Conservation (phyloP, 352 stramenopile species). For the Globisporangium recalcitrans region DNA sequence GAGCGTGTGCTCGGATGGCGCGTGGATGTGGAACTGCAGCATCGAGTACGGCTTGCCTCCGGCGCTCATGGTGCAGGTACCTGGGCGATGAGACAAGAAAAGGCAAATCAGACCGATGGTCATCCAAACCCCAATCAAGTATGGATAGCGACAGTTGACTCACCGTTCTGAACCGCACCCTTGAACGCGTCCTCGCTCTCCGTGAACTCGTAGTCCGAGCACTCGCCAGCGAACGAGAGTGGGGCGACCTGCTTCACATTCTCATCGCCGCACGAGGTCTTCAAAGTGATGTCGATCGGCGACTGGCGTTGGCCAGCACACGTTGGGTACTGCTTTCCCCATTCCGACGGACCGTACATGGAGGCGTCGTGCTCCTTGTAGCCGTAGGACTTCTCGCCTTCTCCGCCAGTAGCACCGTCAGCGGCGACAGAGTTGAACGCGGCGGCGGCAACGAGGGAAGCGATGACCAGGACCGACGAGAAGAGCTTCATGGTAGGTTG, state of each 20-base stretch:
- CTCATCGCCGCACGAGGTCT: neutral
- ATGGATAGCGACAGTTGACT: neutral
- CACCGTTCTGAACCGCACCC: conserved; percentile 12
- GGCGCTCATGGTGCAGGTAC: conserved; percentile 15
- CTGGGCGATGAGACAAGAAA: neutral
- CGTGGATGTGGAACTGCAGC: conserved; percentile 32
- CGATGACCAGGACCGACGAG: neutral
- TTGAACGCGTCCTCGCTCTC: conserved; percentile 15
- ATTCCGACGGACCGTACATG: conserved; percentile 19
- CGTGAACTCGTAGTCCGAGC: conserved; percentile 11
- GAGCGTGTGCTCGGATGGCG: conserved; percentile 35
- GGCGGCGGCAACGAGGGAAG: neutral
- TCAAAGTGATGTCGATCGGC: conserved; percentile 17
- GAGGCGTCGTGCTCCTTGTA: conserved; percentile 16
- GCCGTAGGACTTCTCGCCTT: conserved; percentile 5
- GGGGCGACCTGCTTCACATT: neutral
- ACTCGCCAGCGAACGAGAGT: conserved; percentile 11
- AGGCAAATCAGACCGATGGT: neutral
- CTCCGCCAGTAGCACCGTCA: neutral
- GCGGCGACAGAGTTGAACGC: conserved; percentile 1
- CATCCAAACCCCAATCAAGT: neutral
- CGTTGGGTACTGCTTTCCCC: conserved; percentile 10
- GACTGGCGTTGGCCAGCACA: conserved; percentile 30
- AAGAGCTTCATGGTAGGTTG: conserved; percentile 11
- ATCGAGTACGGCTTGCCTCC: conserved; percentile 20